Percentiles rank a stretch among this genome's conserved stretches.
Conservation (phyloP, 345 rosid species). For the Turnera subulata region DNA sequence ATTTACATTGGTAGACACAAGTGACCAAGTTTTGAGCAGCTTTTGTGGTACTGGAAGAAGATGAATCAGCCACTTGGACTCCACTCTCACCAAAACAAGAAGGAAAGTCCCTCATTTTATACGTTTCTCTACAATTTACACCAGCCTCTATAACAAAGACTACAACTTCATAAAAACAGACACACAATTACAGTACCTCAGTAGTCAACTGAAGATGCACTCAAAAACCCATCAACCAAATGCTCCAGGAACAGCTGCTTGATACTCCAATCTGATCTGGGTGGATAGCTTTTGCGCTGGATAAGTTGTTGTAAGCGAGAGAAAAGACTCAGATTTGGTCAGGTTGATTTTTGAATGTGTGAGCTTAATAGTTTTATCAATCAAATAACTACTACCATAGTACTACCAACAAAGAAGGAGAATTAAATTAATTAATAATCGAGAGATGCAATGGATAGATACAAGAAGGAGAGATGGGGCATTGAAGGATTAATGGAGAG, state of each 20-base stretch:
- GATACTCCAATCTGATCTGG: conserved; percentile 23
- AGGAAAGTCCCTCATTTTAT: conserved; percentile 82
- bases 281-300: conserved; percentile 2
- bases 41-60: conserved; percentile 51
- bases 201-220: conserved; percentile 16
- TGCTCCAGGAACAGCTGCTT: conserved; percentile 26
- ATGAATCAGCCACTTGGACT: conserved; percentile 85
- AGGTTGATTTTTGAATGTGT: too few species aligned
- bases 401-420: not conserved
- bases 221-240: conserved; percentile 33
- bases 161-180: not conserved
- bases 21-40: conserved; percentile 75
- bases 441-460: not conserved
- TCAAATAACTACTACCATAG: not conserved
- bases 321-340: conserved; percentile 29
- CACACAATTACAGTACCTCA: conserved; percentile 22
- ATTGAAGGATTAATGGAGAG: not conserved
- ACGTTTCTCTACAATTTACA: not conserved
- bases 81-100: conserved; percentile 97
- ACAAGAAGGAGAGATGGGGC: not conserved
- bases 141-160: not conserved
- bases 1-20: conserved; percentile 66
- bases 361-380: too few species aligned
- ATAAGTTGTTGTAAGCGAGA: not conserved
- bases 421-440: not conserved